Percentiles rank a stretch among this genome's conserved stretches.
phyloP scores from a whole-genome alignment of 257 asterid species.

The Eucommia ulmoides region DNA sequence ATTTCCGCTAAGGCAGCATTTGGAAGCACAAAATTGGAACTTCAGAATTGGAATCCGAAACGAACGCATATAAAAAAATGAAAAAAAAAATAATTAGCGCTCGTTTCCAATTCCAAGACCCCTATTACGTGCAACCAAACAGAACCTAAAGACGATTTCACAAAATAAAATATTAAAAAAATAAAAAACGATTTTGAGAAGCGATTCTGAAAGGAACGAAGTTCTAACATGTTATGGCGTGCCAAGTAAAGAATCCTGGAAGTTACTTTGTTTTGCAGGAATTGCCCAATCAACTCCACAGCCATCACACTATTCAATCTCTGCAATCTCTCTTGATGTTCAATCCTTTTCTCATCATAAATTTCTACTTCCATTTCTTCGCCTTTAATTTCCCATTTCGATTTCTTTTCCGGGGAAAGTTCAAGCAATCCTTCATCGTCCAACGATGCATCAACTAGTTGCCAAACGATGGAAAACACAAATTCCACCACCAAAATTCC shows the following conservation, averaged over 20 bases:
- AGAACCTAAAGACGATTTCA: too few species aligned
- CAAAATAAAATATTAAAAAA: too few species aligned
- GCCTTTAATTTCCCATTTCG: slow-evolving; percentile 53
- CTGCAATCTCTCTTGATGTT: slow-evolving; percentile 39
- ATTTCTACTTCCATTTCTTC: slow-evolving; percentile 67
- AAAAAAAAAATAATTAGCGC: too few species aligned
- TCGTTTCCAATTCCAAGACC: too few species aligned
- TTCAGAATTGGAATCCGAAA: too few species aligned
- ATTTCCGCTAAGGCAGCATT: too few species aligned
- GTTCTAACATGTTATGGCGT: slow-evolving; percentile 86
- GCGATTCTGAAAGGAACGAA: slow-evolving; percentile 20
- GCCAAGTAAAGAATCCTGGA: slow-evolving; percentile 88
- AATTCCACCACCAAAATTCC: slow-evolving; percentile 52
- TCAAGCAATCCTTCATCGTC: slow-evolving; percentile 87
- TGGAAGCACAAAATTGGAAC: too few species aligned
- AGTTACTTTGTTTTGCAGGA: slow-evolving; percentile 65
- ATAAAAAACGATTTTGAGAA: background rate
- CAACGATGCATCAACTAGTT: slow-evolving; percentile 64
- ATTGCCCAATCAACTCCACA: slow-evolving; percentile 57
- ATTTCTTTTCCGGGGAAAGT: slow-evolving; percentile 40
- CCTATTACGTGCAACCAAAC: too few species aligned
- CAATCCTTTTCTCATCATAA: slow-evolving; percentile 32
- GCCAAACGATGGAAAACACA: slow-evolving; percentile 64
- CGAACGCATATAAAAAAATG: too few species aligned
- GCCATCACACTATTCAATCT: slow-evolving; percentile 44